Percentiles rank a stretch among this genome's conserved stretches.
Conservation (phyloP, 768 basidiomycete species). For the Rhizopogon salebrosus region DNA sequence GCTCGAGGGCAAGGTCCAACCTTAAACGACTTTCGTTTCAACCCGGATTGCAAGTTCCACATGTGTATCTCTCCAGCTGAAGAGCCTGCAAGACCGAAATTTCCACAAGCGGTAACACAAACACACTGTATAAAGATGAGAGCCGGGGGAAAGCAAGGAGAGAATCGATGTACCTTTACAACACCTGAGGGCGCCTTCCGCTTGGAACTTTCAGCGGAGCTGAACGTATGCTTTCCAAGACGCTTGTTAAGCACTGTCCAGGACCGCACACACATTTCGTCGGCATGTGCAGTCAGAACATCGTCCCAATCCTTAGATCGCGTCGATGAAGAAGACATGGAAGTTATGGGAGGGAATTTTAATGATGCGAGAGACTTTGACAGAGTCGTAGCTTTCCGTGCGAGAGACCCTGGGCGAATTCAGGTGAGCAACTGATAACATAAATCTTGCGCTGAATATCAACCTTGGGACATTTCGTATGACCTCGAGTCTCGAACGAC, state of each 20-base stretch:
- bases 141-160: background rate
- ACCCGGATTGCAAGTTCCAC: conserved; percentile 98
- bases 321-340: conserved; percentile 72
- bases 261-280: conserved; percentile 77
- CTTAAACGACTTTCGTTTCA: conserved; percentile 72
- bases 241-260: conserved; percentile 86
- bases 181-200: conserved; percentile 50
- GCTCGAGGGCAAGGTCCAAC: conserved; percentile 61
- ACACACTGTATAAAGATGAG: conserved; percentile 48
- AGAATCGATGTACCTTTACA: conserved; percentile 54
- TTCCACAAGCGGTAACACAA: conserved; percentile 91
- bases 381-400: conserved; percentile 72
- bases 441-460: conserved; percentile 1
- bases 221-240: conserved; percentile 71
- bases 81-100: conserved; percentile 85
- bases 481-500: conserved; percentile 94
- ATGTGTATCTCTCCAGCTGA: conserved; percentile 76
- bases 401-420: conserved; percentile 62
- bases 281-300: conserved; percentile 83
- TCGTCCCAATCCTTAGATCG: conserved; percentile 98
- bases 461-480: conserved; percentile 92
- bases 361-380: conserved; percentile 77
- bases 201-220: conserved; percentile 44
- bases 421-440: conserved; percentile 2
- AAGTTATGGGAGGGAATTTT: conserved; percentile 77